Base-by-base conservation (phyloP, 2,329 filamentous ascomycete genomes). In the Diaporthe vexans region DNA sequence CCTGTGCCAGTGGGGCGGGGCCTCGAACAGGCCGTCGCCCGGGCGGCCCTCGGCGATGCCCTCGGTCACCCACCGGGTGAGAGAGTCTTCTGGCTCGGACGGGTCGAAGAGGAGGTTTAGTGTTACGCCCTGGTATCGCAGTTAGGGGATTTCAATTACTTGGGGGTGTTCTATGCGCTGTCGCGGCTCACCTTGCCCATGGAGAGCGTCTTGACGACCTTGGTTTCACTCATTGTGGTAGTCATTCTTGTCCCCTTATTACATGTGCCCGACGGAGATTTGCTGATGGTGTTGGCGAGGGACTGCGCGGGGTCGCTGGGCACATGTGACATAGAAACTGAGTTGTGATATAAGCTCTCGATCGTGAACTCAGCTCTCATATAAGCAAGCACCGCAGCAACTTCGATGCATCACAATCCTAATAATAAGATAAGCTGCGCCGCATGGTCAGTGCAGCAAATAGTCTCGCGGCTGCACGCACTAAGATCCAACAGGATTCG, bases 1-100 rank as follows among this genome's bases (percentile, higher is more conserved):
- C 24, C 26, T 67, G 46, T 74, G 73, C 73, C 73, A 74, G 69
- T 74, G 73, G 9, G 6, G 17, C 4, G 73, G 73, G 4, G 33
- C 57, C 17, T 24, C 48, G 33, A 74, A 24, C 5, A 46, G 19
- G 15, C 24, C 63, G 26, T 59, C 63, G 46, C 56, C 72, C 0
- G 51, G 54, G 19, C 35, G 43, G 43, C 59, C 73, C 8, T 74
- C 69, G 26, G 13, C 35, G 3, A 43, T 17, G 24, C 33, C 69
- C 19, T 72, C 69, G 43, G 43, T 59, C 7, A 43, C 56, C 59
- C 69, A 74, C 6, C 69, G 40, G 7, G 57, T 17, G 24, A 58
- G 33, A 24, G 59, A 72, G 52, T 65, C 65, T 1, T 37, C 24
- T 8, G 69, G 69, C 10, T 46, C 26, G 10, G 69, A 33, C 4